These are phyloP conservation scores for Leishmania tarentolae DNA, from an alignment of 208 protist species.

Conservation along the genomic window DNA sequence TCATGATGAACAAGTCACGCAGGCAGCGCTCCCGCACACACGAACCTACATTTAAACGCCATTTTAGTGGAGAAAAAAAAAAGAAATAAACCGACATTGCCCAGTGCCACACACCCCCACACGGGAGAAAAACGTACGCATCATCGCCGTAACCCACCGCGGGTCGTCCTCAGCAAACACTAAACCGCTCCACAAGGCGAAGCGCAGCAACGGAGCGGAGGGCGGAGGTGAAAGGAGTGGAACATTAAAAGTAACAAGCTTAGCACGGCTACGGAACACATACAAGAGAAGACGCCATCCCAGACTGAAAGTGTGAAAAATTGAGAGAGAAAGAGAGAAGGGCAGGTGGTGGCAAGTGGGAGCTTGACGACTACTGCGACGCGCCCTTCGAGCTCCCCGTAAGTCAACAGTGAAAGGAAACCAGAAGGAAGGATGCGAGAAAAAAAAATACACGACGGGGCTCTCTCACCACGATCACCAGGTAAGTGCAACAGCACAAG, in stretches of 20 bases:
- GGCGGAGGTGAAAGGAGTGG: slow-evolving; percentile 2
- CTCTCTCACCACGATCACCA: not conserved
- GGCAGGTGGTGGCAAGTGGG: not conserved
- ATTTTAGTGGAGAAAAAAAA: not conserved
- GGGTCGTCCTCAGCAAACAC: not conserved
- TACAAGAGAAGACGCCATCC: not conserved
- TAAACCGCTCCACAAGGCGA: no score
- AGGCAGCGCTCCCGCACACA: no score
- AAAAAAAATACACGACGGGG: not conserved
- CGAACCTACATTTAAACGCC: not conserved
- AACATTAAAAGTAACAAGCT: not conserved
- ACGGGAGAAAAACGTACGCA: not conserved
- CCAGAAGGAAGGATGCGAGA: not conserved
- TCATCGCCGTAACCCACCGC: not conserved
- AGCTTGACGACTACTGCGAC: no score
- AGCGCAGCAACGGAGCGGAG: not conserved
- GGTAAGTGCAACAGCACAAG: not conserved
- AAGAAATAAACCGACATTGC: not conserved
- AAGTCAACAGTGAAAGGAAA: not conserved
- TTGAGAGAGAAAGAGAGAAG: not conserved
- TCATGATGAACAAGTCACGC: no score
- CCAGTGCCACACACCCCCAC: no score
- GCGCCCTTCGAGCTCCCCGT: not conserved
- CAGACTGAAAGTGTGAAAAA: not conserved
- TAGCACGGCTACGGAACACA: not conserved